Conservation (phyloP, 305 asterid genomes). For the Fraxinus albicans region DNA sequence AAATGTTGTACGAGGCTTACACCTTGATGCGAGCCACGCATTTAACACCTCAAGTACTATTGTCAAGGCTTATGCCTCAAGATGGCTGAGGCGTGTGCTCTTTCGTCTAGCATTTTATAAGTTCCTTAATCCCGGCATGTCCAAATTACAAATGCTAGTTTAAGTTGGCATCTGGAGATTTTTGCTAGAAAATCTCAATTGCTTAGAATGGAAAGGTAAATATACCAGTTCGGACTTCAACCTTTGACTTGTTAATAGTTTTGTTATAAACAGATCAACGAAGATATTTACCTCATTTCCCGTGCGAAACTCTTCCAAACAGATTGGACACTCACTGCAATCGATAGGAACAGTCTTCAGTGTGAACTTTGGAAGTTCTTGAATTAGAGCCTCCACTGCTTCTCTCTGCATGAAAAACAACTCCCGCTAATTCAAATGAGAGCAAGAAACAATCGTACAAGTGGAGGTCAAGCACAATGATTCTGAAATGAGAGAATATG, state of each 20-base stretch:
- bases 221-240: background rate
- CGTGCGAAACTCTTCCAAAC: conserved; percentile 89
- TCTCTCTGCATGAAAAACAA: conserved; percentile 61
- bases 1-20: background rate
- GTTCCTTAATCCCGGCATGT: background rate
- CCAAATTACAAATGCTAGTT: background rate
- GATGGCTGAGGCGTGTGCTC: background rate
- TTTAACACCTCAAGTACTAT: background rate
- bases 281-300: conserved; percentile 69
- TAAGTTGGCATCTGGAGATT: background rate
- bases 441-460: background rate
- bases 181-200: background rate
- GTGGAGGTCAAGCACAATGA: background rate
- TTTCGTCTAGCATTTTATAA: background rate
- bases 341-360: conserved; percentile 95
- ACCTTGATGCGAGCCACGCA: background rate
- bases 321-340: conserved; percentile 94
- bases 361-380: conserved; percentile 90
- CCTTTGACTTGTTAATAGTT: background rate
- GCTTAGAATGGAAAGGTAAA: background rate
- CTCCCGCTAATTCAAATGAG: background rate
- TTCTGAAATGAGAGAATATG: background rate
- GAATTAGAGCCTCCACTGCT: conserved; percentile 97
- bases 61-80: background rate
- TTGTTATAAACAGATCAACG: background rate